phyloP scores from a whole-genome alignment of 2,329 filamentous ascomycete species.

The Colletotrichum costaricense region DNA sequence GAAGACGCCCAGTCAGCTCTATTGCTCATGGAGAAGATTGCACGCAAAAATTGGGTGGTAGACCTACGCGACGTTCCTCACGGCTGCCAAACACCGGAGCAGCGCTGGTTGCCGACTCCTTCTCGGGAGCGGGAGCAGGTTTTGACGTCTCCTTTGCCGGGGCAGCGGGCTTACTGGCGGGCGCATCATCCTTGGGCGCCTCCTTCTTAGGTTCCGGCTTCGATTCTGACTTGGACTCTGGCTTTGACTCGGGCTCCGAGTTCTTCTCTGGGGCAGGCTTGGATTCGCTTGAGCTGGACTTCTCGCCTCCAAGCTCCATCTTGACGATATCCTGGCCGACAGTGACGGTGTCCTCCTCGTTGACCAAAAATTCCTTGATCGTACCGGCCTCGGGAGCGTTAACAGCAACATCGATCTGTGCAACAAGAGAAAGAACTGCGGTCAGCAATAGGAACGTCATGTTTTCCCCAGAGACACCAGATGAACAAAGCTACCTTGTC shows the following conservation, averaged over 20 bases:
- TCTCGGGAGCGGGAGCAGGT: constrained; percentile 37
- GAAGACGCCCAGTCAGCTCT: not conserved
- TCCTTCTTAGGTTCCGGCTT: constrained; percentile 55
- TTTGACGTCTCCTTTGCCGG: constrained; percentile 39
- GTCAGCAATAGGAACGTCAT: not conserved
- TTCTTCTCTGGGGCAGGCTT: constrained; percentile 28
- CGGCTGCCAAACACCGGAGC: constrained; percentile 72
- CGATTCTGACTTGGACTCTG: constrained; percentile 46
- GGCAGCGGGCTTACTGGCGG: constrained; percentile 35
- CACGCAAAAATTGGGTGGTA: not conserved
- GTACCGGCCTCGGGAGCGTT: constrained; percentile 92
- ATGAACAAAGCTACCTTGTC: constrained; percentile 79
- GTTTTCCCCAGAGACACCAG: not conserved
- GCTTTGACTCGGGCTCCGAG: constrained; percentile 27
- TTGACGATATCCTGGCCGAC: constrained; percentile 93
- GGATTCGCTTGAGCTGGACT: constrained; percentile 44
- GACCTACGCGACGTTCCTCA: constrained; percentile 86
- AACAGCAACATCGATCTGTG: constrained; percentile 93
- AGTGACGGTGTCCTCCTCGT: constrained; percentile 93
- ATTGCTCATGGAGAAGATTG: not conserved
- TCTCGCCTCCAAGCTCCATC: constrained; percentile 75
- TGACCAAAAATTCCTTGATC: constrained; percentile 91
- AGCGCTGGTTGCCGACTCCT: constrained; percentile 41
- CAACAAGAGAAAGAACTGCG: not conserved
- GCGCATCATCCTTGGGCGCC: constrained; percentile 50